phyloP scores from a whole-genome alignment of 306 rosid species.

The Geum urbanum region DNA sequence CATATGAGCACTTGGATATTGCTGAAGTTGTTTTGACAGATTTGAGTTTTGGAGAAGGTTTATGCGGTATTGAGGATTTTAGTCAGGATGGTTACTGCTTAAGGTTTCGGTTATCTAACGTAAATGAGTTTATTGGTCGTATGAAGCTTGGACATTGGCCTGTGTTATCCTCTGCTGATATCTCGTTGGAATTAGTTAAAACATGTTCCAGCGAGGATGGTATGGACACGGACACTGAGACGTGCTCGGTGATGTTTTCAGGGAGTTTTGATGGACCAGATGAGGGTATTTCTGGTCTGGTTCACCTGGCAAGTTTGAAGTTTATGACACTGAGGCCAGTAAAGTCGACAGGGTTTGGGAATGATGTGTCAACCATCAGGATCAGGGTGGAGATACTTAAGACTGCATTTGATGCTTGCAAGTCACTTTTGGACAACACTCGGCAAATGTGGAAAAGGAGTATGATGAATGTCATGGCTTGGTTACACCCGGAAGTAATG shows the following conservation, averaged over 20 bases:
- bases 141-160: conserved; percentile 92
- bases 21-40: conserved; percentile 67
- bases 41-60: conserved; percentile 50
- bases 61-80: conserved; percentile 46
- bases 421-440: conserved; percentile 64
- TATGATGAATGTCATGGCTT: conserved; percentile 76
- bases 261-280: conserved; percentile 86
- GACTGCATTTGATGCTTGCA: conserved; percentile 66
- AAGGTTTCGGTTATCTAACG: conserved; percentile 62
- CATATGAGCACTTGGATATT: conserved; percentile 64
- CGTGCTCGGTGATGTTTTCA: conserved; percentile 54
- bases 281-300: conserved; percentile 75
- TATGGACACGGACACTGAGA: conserved; percentile 22
- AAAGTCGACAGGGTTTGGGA: conserved; percentile 41
- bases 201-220: conserved; percentile 26
- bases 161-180: conserved; percentile 54
- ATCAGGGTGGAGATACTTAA: conserved; percentile 70
- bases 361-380: conserved; percentile 47
- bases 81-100: conserved; percentile 40
- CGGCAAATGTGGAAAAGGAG: conserved; percentile 86
- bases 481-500: conserved; percentile 84
- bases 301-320: conserved; percentile 77
- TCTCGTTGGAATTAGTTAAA: conserved; percentile 60
- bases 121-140: conserved; percentile 41
- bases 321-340: conserved; percentile 64